These are phyloP conservation scores for Cylindrotheca closterium DNA, from an alignment of 108 stramenopile species.

Conservation along the genomic window DNA sequence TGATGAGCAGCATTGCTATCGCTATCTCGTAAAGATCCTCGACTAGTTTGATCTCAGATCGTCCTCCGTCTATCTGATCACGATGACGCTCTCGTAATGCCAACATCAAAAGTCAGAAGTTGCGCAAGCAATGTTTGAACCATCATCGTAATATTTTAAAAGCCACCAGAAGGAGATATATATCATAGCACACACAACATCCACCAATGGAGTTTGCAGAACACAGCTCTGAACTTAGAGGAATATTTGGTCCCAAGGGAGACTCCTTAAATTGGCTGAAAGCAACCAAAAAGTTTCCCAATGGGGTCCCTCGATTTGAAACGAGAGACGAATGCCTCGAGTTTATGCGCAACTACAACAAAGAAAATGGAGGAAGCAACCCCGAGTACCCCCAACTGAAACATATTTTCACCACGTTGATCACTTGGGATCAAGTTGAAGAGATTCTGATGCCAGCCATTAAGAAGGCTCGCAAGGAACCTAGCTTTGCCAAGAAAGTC, in stretches of 20 bases:
- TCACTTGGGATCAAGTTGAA: conserved; percentile 86
- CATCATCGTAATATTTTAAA: neutral
- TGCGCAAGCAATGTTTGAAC: too few species aligned
- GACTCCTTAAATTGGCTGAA: conserved; percentile 82
- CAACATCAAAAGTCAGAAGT: too few species aligned
- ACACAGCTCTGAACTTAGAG: conserved; percentile 68
- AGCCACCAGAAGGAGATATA: conserved; percentile 4
- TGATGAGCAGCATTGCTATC: too few species aligned
- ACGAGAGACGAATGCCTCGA: conserved; percentile 60
- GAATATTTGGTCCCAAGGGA: conserved; percentile 79
- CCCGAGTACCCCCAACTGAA: conserved; percentile 78
- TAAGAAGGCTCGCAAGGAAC: conserved; percentile 75
- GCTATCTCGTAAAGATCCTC: too few species aligned
- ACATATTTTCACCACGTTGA: conserved; percentile 88
- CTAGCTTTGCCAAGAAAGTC: conserved; percentile 48
- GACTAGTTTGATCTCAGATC: too few species aligned
- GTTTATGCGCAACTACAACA: conserved; percentile 80
- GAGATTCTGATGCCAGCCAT: conserved; percentile 69
- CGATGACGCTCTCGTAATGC: too few species aligned
- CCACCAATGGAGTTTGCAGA: too few species aligned
- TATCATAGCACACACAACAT: too few species aligned
- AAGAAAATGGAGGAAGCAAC: conserved; percentile 74
- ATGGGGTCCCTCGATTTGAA: conserved; percentile 84
- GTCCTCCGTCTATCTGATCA: too few species aligned
- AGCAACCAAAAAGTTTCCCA: conserved; percentile 69